Evolutionary conservation across 768 basidiomycete species (phyloP).

Genomic region (Serpula lacrymans): DNA sequence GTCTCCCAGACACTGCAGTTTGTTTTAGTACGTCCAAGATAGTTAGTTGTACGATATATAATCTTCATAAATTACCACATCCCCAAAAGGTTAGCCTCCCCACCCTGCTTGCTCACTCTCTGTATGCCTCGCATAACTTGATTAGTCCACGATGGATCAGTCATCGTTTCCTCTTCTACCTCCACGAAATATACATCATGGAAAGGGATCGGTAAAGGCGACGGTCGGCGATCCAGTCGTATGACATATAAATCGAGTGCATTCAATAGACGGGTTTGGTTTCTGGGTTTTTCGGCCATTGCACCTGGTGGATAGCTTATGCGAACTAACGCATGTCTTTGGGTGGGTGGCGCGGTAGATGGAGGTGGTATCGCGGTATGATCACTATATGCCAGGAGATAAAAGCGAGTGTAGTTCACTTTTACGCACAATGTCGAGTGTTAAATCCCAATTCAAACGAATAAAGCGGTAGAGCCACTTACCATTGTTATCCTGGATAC

Average conservation of each 20-base stretch:
- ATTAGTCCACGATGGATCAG: constrained; percentile 24
- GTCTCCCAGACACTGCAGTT: too few species aligned
- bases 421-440: too few species aligned
- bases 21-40: too few species aligned
- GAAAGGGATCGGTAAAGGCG: constrained; percentile 42
- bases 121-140: constrained; percentile 34
- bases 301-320: constrained; percentile 14
- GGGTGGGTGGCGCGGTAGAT: constrained; percentile 15
- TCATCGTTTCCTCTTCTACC: constrained; percentile 23
- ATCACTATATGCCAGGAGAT: constrained; percentile 44
- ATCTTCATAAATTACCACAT: constrained; percentile 55
- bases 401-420: constrained; percentile 75
- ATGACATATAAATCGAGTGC: constrained; percentile 41
- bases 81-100: constrained; percentile 41
- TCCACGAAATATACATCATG: constrained; percentile 66
- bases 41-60: too few species aligned
- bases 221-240: constrained; percentile 67
- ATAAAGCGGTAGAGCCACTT: constrained; percentile 3
- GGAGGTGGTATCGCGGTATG: constrained; percentile 24
- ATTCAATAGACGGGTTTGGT: constrained; percentile 24
- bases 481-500: constrained; percentile 64
- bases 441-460: background rate
- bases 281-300: background rate
- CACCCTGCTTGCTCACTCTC: constrained; percentile 31
- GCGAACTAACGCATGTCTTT: constrained; percentile 37